Conservation (phyloP, 495 filamentous ascomycete genomes). For the Lophiostoma macrostomum region DNA sequence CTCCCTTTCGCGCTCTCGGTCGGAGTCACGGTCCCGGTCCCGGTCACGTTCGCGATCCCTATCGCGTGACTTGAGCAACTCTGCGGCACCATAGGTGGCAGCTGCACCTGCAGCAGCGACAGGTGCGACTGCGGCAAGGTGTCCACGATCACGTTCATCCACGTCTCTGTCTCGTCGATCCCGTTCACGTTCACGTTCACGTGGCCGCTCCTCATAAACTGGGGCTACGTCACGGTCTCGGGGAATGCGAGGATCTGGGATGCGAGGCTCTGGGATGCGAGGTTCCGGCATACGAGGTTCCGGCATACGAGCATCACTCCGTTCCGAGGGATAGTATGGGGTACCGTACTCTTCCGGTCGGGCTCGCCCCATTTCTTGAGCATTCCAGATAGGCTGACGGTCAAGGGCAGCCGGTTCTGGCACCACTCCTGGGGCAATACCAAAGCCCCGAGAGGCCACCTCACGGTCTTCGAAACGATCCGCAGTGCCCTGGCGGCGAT, state of each 20-base stretch:
- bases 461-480: constrained; percentile 35
- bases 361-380: constrained; percentile 7
- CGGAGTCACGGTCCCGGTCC: constrained; percentile 31
- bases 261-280: not conserved
- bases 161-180: constrained; percentile 22
- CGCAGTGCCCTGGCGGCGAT: constrained; percentile 27
- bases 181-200: constrained; percentile 34
- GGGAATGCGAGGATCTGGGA: not conserved
- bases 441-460: constrained; percentile 41
- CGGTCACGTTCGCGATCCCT: constrained; percentile 24
- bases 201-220: constrained; percentile 30
- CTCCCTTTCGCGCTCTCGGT: constrained; percentile 27
- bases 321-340: constrained; percentile 37
- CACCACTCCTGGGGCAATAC: constrained; percentile 36
- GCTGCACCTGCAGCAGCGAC: constrained; percentile 19
- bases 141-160: constrained; percentile 18
- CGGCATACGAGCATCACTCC: constrained; percentile 21
- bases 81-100: constrained; percentile 20
- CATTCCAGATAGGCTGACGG: constrained; percentile 26
- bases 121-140: constrained; percentile 1
- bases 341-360: constrained; percentile 12
- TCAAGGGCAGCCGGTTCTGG: constrained; percentile 24
- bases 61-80: constrained; percentile 21
- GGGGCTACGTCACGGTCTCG: constrained; percentile 22
- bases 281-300: constrained; percentile 7